phyloP scores from a whole-genome alignment of 768 basidiomycete genomes.

The Tephrocybe sp. region DNA sequence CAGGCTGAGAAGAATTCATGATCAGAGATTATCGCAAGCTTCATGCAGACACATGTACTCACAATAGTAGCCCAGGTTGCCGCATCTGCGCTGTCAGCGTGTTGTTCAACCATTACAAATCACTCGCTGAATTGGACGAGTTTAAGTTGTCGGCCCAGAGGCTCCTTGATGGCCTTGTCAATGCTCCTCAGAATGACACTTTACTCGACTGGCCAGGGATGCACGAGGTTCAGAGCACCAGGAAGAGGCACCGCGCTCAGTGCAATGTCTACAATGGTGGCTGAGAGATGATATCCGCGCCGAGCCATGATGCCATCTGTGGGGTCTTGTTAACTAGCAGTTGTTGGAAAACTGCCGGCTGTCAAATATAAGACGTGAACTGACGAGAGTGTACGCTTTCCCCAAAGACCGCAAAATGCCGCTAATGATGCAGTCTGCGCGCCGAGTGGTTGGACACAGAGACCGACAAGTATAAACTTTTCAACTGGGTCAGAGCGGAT shows the following conservation, averaged over 20 bases:
- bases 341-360: too few species aligned
- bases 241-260: constrained; percentile 20
- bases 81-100: constrained; percentile 1
- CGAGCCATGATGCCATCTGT: constrained; percentile 30
- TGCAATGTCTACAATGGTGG: constrained; percentile 26
- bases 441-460: too few species aligned
- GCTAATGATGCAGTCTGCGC: too few species aligned
- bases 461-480: too few species aligned
- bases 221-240: constrained; percentile 29
- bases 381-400: too few species aligned
- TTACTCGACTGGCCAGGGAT: constrained; percentile 30
- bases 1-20: constrained; percentile 24
- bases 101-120: constrained; percentile 15
- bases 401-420: too few species aligned
- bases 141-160: constrained; percentile 1
- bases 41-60: background rate
- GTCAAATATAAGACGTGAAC: too few species aligned
- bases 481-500: too few species aligned
- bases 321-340: background rate
- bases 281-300: constrained; percentile 24
- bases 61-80: constrained; percentile 4
- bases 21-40: background rate
- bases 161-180: background rate
- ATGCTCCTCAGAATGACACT: constrained; percentile 8
- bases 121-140: constrained; percentile 17